Conservation (phyloP, 345 rosid species). For the Durio zibethinus region DNA sequence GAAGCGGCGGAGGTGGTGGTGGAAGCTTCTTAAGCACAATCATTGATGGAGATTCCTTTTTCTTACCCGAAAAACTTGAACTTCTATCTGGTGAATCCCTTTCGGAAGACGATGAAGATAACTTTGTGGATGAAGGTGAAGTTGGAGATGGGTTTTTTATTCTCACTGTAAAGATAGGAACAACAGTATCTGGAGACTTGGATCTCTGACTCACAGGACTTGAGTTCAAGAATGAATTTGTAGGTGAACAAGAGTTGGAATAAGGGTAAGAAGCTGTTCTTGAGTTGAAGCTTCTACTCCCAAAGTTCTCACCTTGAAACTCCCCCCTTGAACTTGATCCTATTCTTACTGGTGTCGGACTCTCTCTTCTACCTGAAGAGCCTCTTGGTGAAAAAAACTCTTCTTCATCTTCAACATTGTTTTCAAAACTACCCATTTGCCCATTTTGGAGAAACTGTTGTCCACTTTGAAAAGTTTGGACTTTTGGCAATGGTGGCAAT, state of each 20-base stretch:
- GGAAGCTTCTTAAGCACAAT: constrained; percentile 46
- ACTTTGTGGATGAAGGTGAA: constrained; percentile 17
- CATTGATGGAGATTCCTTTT: constrained; percentile 16
- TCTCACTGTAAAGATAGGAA: constrained; percentile 21
- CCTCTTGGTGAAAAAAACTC: constrained; percentile 93
- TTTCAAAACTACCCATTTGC: constrained; percentile 26
- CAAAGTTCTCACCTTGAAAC: constrained; percentile 38
- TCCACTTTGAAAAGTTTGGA: constrained; percentile 41
- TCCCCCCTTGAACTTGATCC: constrained; percentile 50
- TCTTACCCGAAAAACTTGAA: constrained; percentile 20
- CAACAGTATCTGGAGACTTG: constrained; percentile 41
- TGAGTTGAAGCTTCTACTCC: constrained; percentile 51
- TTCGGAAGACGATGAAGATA: constrained; percentile 25
- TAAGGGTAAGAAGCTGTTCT: constrained; percentile 61
- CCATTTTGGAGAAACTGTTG: constrained; percentile 31
- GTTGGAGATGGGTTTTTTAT: constrained; percentile 19
- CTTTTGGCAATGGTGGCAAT: constrained; percentile 77
- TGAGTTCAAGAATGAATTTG: constrained; percentile 37
- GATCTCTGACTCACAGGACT: constrained; percentile 42
- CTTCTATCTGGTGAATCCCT: constrained; percentile 19
- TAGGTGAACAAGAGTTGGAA: constrained; percentile 53
- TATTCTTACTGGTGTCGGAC: constrained; percentile 13
- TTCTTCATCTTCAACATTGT: constrained; percentile 46
- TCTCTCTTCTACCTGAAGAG: constrained; percentile 60
- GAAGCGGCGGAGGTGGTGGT: constrained; percentile 72